phyloP scores from a whole-genome alignment of 2,329 filamentous ascomycete species.

The Amauroascus niger region DNA sequence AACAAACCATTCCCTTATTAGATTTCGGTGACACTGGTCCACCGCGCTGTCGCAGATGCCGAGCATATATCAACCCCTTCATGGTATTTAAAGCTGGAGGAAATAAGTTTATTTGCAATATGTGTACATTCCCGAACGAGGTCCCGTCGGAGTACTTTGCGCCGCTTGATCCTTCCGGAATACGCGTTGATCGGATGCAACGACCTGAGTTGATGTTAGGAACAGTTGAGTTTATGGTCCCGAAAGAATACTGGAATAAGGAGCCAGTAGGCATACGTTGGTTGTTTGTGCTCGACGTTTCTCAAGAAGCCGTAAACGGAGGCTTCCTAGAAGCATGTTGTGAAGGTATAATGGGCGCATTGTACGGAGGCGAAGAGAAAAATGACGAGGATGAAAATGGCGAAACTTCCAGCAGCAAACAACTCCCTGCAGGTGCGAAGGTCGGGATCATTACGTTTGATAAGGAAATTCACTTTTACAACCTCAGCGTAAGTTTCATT shows the following conservation, averaged over 20 bases:
- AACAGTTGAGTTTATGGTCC: conserved; percentile 91
- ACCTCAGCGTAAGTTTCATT: conserved; percentile 58
- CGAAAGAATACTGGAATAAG: conserved; percentile 97
- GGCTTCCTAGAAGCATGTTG: conserved; percentile 86
- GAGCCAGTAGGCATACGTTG: conserved; percentile 79
- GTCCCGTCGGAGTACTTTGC: conserved; percentile 87
- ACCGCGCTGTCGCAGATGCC: conserved; percentile 81
- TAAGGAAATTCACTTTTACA: conserved; percentile 96
- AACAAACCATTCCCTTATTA: conserved; percentile 77
- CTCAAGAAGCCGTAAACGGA: conserved; percentile 80
- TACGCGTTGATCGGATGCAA: conserved; percentile 77
- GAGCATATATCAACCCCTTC: conserved; percentile 97
- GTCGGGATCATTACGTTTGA: conserved; percentile 94
- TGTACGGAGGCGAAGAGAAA: conserved; percentile 59
- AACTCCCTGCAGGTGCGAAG: conserved; percentile 68
- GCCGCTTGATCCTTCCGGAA: conserved; percentile 75
- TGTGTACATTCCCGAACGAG: conserved; percentile 96
- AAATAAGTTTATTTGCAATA: conserved; percentile 95
- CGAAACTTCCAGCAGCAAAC: conserved; percentile 44
- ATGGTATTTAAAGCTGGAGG: conserved; percentile 94
- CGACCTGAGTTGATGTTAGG: conserved; percentile 82
- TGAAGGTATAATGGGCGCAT: conserved; percentile 70
- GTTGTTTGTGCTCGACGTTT: conserved; percentile 89
- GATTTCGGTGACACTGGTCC: conserved; percentile 90
- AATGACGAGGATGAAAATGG: conserved; percentile 39